These are phyloP conservation scores for Taiwanofungus camphoratus DNA, from an alignment of 1,284 basidiomycete species.

Conservation along the genomic window DNA sequence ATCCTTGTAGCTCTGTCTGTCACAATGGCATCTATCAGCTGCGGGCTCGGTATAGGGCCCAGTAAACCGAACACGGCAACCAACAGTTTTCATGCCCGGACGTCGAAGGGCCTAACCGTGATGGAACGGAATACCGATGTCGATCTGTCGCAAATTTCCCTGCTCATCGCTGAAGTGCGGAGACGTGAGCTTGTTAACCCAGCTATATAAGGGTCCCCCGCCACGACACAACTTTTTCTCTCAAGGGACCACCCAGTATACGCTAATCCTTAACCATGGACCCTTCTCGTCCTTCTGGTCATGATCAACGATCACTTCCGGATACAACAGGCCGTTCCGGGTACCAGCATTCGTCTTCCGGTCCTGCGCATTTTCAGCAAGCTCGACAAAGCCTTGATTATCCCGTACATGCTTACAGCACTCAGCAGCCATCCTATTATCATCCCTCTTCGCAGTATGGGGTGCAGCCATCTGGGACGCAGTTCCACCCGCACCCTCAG, in stretches of 20 bases:
- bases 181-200: too few species aligned
- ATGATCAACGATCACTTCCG: neutral
- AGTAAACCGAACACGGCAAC: neutral
- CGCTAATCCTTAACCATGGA: neutral
- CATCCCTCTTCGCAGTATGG: neutral
- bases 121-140: neutral
- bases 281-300: neutral
- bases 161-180: too few species aligned
- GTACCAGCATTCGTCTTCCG: too few species aligned
- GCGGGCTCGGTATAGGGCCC: neutral
- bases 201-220: too few species aligned
- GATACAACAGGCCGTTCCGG: neutral
- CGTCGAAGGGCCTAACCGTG: too few species aligned
- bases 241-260: neutral
- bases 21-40: neutral
- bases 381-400: neutral
- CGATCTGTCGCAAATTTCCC: neutral
- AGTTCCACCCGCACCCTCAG: too few species aligned
- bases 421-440: neutral
- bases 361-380: neutral
- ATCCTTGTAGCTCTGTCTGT: neutral
- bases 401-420: neutral
- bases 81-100: too few species aligned
- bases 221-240: too few species aligned
- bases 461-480: neutral